phyloP scores from a whole-genome alignment of 768 basidiomycete species.

The Leccinellum albellum region DNA sequence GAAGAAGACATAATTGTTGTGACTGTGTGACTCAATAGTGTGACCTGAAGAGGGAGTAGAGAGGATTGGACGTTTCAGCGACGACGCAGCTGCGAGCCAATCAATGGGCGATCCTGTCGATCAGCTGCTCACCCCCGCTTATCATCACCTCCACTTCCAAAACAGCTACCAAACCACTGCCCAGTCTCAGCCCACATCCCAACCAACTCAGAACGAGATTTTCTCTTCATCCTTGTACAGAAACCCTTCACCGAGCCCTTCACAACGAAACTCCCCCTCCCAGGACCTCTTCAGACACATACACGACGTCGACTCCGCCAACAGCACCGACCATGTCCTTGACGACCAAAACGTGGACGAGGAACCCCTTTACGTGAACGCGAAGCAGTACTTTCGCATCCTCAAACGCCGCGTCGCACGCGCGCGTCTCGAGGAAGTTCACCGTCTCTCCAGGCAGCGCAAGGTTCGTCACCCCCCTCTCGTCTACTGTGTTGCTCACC shows the following conservation, averaged over 20 bases:
- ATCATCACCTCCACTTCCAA: constrained; percentile 43
- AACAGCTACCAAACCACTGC: constrained; percentile 23
- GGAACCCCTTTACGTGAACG: constrained; percentile 98
- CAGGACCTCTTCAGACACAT: constrained; percentile 32
- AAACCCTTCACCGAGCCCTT: constrained; percentile 31
- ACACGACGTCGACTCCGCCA: constrained; percentile 17
- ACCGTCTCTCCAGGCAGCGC: constrained; percentile 85
- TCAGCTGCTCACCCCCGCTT: constrained; percentile 58
- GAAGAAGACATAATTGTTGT: constrained; percentile 4
- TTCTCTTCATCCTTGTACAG: constrained; percentile 23
- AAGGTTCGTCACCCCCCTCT: constrained; percentile 53
- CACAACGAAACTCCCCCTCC: constrained; percentile 27
- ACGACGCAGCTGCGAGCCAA: constrained; percentile 39
- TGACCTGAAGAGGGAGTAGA: not conserved
- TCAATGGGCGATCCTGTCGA: constrained; percentile 55
- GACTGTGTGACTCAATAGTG: not conserved
- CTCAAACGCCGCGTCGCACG: constrained; percentile 91
- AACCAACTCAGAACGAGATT: constrained; percentile 21
- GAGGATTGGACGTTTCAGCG: constrained; percentile 22
- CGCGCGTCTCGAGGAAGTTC: constrained; percentile 89
- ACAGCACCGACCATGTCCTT: constrained; percentile 25
- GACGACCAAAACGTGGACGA: constrained; percentile 66
- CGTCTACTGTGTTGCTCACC: constrained; percentile 6
- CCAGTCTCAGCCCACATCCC: constrained; percentile 19
- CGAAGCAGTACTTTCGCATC: constrained; percentile 98